Conservation (phyloP, 2,329 filamentous ascomycete genomes). For the Biscogniauxia sp. region DNA sequence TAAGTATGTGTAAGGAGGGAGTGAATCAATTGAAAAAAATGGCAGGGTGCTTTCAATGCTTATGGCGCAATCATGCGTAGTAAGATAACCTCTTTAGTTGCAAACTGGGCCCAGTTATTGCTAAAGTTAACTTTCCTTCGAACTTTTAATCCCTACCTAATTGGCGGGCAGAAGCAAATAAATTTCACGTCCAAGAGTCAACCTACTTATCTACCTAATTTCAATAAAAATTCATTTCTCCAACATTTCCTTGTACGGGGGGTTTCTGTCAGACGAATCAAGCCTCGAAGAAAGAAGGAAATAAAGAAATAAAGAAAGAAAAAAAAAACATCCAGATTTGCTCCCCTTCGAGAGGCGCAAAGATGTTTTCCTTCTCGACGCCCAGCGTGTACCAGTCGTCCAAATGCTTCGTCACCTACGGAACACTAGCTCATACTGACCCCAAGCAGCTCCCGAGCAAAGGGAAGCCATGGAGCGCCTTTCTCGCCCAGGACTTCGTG, state of each 20-base stretch:
- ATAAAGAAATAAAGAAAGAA: too few relatives aligned
- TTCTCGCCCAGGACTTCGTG: conserved; percentile 63
- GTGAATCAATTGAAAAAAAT: conserved; percentile 19
- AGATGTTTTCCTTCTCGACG: conserved; percentile 46
- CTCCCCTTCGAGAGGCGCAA: neutral
- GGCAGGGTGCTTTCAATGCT: conserved; percentile 19
- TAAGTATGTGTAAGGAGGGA: conserved; percentile 5
- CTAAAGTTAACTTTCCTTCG: too few relatives aligned
- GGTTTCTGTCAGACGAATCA: neutral
- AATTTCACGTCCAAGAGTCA: too few relatives aligned
- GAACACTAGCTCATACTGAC: conserved; percentile 67
- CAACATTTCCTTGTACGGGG: neutral
- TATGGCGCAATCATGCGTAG: conserved; percentile 11
- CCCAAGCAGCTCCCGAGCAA: conserved; percentile 67
- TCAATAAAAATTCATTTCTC: neutral
- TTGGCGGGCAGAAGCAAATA: too few relatives aligned
- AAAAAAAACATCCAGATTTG: too few relatives aligned
- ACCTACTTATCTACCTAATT: conserved; percentile 8
- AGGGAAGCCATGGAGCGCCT: conserved; percentile 71
- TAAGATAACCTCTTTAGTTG: conserved; percentile 5
- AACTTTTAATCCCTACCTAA: neutral
- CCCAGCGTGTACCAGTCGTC: conserved; percentile 52
- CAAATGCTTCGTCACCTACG: conserved; percentile 75
- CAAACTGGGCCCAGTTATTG: conserved; percentile 1
- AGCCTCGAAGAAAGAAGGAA: too few relatives aligned